These are phyloP conservation scores for Heterobasidion irregulare DNA, from an alignment of 1,284 basidiomycete genomes.

Conservation along the genomic window DNA sequence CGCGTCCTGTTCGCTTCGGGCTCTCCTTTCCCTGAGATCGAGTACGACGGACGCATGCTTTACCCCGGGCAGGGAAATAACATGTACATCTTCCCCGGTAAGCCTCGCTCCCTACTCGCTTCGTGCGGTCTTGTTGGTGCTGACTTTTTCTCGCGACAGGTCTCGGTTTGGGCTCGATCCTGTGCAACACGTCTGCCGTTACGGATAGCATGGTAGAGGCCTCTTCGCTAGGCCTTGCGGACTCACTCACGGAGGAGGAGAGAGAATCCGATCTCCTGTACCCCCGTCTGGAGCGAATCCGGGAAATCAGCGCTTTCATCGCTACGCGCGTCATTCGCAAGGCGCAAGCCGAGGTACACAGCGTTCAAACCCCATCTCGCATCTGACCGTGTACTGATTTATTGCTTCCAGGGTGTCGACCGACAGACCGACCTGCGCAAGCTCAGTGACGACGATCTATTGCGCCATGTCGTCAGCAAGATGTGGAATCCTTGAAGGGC, in stretches of 20 bases:
- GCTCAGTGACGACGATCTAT: slow-evolving; percentile 48
- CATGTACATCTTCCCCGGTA: slow-evolving; percentile 75
- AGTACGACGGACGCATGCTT: slow-evolving; percentile 50
- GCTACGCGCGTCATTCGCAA: slow-evolving; percentile 68
- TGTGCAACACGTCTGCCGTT: slow-evolving; percentile 56
- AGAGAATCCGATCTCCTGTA: slow-evolving; percentile 58
- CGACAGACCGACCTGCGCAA: slow-evolving; percentile 42
- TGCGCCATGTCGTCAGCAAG: slow-evolving; percentile 45
- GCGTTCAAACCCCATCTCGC: not conserved
- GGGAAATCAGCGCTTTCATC: slow-evolving; percentile 76
- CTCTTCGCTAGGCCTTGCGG: slow-evolving; percentile 68
- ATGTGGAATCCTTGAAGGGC: slow-evolving; percentile 63
- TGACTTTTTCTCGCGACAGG: slow-evolving; percentile 30
- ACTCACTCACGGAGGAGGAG: slow-evolving; percentile 72
- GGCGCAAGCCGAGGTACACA: slow-evolving; percentile 65
- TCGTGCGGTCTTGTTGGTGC: slow-evolving; percentile 8
- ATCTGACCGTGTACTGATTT: not conserved
- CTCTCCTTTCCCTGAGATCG: slow-evolving; percentile 75
- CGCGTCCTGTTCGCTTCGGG: slow-evolving; percentile 85
- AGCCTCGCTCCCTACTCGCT: slow-evolving; percentile 16
- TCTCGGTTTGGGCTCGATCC: slow-evolving; percentile 75
- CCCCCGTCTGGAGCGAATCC: slow-evolving; percentile 71
- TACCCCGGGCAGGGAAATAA: slow-evolving; percentile 92
- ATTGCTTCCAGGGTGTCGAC: slow-evolving; percentile 44
- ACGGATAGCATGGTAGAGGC: slow-evolving; percentile 81